These are phyloP conservation scores for Kwoniella pini DNA, from an alignment of 768 basidiomycete species.

Conservation along the genomic window DNA sequence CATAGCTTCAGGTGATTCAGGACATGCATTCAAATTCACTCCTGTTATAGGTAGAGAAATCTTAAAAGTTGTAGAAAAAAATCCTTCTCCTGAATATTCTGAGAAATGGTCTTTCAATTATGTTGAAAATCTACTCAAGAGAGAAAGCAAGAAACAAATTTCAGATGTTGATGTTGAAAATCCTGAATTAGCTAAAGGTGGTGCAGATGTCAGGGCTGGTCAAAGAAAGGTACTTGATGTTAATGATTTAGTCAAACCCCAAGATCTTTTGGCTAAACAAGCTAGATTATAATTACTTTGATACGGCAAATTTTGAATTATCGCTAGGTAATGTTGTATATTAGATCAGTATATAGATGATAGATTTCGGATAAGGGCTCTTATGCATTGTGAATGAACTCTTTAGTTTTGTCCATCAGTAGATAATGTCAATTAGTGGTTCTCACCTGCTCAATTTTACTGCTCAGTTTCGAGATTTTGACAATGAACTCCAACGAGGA, in stretches of 20 bases:
- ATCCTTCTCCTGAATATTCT: slow-evolving; percentile 60
- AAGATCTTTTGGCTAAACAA: slow-evolving; percentile 33
- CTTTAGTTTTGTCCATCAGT: too few species aligned
- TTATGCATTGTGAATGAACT: too few species aligned
- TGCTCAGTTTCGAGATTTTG: too few species aligned
- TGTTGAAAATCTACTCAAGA: slow-evolving; percentile 1
- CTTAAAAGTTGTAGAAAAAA: slow-evolving; percentile 69
- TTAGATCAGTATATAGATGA: too few species aligned
- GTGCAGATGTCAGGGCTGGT: slow-evolving; percentile 40
- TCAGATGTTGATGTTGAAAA: slow-evolving; percentile 12
- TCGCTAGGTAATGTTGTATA: too few species aligned
- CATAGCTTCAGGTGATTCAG: slow-evolving; percentile 83
- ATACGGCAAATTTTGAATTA: too few species aligned
- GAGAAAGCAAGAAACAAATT: slow-evolving; percentile 6
- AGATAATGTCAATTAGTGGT: too few species aligned
- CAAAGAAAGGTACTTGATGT: slow-evolving; percentile 30
- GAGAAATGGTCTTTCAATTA: slow-evolving; percentile 66
- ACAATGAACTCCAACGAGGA: too few species aligned
- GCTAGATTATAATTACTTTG: slow-evolving; percentile 1
- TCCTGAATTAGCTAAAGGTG: slow-evolving; percentile 16
- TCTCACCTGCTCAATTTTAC: too few species aligned
- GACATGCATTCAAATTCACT: slow-evolving; percentile 66
- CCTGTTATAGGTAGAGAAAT: slow-evolving; percentile 79
- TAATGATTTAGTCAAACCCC: slow-evolving; percentile 41
- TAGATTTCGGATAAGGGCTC: too few species aligned